Conservation (phyloP, 352 stramenopile species). For the Pythium folliculosum region DNA sequence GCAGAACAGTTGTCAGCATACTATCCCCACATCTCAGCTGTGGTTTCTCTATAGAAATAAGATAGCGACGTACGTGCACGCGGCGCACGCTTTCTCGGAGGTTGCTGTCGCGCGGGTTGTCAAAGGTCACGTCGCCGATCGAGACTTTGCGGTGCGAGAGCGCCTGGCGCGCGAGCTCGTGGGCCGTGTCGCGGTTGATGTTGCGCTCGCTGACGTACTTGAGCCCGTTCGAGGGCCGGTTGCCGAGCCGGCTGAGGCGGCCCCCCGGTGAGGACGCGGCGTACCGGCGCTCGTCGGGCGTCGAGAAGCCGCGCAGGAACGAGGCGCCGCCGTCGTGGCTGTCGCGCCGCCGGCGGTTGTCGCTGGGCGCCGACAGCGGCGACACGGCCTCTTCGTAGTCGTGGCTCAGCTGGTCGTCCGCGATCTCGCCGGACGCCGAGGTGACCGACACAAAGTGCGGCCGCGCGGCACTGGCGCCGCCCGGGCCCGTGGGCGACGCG, state of each 20-base stretch:
- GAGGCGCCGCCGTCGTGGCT: constrained; percentile 12
- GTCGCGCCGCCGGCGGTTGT: constrained; percentile 1
- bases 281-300: constrained; percentile 17
- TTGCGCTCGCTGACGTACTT: constrained; percentile 38
- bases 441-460: constrained; percentile 20
- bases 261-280: constrained; percentile 24
- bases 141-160: constrained; percentile 66
- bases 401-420: constrained; percentile 4
- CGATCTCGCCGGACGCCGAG: background rate
- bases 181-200: constrained; percentile 49
- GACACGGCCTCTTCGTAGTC: constrained; percentile 7
- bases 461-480: background rate
- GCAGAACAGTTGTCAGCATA: background rate
- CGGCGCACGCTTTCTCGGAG: constrained; percentile 80
- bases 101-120: constrained; percentile 58
- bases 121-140: constrained; percentile 77
- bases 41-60: background rate
- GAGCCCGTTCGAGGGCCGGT: constrained; percentile 22
- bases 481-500: background rate
- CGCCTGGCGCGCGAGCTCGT: constrained; percentile 74
- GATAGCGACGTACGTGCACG: constrained; percentile 42
- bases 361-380: constrained; percentile 8
- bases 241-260: constrained; percentile 23
- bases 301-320: constrained; percentile 16
- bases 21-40: background rate